Base-by-base conservation (phyloP, 306 rosid genomes). In the Quillaja saponaria region DNA sequence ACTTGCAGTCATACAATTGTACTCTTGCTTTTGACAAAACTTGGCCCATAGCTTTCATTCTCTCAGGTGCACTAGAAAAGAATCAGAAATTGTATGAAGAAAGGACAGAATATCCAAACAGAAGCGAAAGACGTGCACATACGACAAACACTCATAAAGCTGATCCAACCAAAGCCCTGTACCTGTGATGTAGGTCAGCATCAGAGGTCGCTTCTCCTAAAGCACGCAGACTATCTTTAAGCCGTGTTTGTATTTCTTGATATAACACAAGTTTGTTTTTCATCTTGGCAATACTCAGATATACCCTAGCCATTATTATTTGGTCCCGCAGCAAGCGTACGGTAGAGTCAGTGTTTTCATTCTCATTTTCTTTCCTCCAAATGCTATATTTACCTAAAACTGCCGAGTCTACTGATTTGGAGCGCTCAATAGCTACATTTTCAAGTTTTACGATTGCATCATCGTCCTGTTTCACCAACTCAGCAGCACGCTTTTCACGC, bases 301-400 rank as follows among this genome's bases (percentile, higher is more conserved):
- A 94, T 19, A 89, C 96, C 74, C 82, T 86, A 56, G 96, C 95
- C 97, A 94, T 94, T 55, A 87, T 85, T 50, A 79, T 85, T 77
- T 94, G 99, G 74, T 89, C 99, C 61, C 95, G 91, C 84, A 94
- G 81, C 74, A 89, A 71, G 58, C 94, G 87, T 61, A 87, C 88
- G 1, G 80, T 87, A 52, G 84, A 81, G 76, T 89, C 96, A 31
- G 69, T 71, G 71, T 83, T 87, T 59, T 84, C 92, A 62, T 80
- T 83, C 68, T 87, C 95, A 47, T 67, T 72, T 80, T 94, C 96
- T 80, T 75, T 92, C 87, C 95, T 94, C 97, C 99, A 87, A 47
- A 84, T 71, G 85, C 77, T 94, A 84, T 94, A 94, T 75, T 89
- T 92, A 25, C 95, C 99, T 6, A 87, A 75, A 50, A 89, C 78